These are phyloP conservation scores for Eucalyptus fibrosa DNA, from an alignment of 345 rosid genomes.

Conservation along the genomic window DNA sequence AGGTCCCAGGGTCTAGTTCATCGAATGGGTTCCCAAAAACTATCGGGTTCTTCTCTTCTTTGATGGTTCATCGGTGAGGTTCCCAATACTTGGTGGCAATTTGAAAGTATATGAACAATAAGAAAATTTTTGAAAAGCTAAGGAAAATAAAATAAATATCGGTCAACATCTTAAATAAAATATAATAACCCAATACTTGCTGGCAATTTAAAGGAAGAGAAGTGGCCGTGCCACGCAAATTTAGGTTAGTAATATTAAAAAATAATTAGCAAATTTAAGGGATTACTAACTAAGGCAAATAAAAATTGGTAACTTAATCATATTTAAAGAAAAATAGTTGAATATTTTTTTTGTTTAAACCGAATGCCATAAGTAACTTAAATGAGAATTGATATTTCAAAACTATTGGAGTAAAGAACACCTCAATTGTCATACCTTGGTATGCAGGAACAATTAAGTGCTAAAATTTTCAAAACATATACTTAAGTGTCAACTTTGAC, in stretches of 20 bases:
- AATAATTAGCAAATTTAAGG: neutral
- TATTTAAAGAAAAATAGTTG: neutral
- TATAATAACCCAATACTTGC: too few species aligned
- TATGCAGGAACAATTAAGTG: too few species aligned
- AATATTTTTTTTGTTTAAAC: too few species aligned
- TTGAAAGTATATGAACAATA: too few species aligned
- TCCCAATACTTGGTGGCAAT: neutral
- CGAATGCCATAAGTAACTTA: neutral
- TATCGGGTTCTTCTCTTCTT: constrained; percentile 20
- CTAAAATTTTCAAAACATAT: too few species aligned
- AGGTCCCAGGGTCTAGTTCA: constrained; percentile 36
- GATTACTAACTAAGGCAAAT: neutral
- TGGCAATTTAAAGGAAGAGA: neutral
- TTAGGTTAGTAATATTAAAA: neutral
- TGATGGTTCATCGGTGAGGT: neutral
- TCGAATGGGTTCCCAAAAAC: constrained; percentile 44
- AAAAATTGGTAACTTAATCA: neutral
- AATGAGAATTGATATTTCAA: neutral
- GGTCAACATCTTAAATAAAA: too few species aligned
- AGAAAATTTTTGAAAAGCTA: too few species aligned
- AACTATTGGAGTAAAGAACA: neutral
- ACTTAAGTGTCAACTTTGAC: rapidly evolving
- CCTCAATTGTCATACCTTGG: too few species aligned
- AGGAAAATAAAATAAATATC: too few species aligned
- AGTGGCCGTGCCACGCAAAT: neutral